Base-by-base conservation (phyloP, 331 rosid genomes). In the Acacia concinna region DNA sequence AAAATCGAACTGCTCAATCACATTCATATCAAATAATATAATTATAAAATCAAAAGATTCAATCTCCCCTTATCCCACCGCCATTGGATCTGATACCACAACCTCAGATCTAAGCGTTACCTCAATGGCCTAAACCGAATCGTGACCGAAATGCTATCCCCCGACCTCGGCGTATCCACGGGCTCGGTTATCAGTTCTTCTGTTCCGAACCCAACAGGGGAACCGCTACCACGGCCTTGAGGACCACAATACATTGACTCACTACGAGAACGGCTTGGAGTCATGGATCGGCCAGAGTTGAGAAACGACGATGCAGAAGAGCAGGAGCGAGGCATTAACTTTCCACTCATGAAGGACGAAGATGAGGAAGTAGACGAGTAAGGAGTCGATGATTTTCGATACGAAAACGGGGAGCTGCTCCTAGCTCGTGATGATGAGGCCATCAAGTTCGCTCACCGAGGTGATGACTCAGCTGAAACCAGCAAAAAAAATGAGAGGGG, bases 51-150 rank as follows among this genome's bases (percentile, higher is more conserved):
- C 56, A 76, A 86, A 86, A 75, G 25, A 73, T 52, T 72, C 84
- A 83, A 64, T 81, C 69, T 32, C 60, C 1, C 59, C n/a, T 17
- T 30, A 59, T 74, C 62, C 15, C 8, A 57, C 76, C 57, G 56
- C 47, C 57, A 70, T 13, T 73, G 91, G 97, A 96, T 93, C 98
- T 80, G 91, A 85, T 80, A 80, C 83, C 79, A 49, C 35, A 46
- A 44, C 12, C 78, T 57, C 90, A 90, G 98, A 96, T 93, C 98
- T 85, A 86, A 62, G 37, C 82, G 77, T 83, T 91, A 96, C 98
- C 99, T 96, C 89, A 96, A 73, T 11, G 99, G 98, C 71, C 99
- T 87, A 79, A 96, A 96, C 86, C 99, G 95, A 91, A 96, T 92
- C 86, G 99, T 96, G 72, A 96, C 99, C 35, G 97, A 93, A 76